Evolutionary conservation across 164 flowering plant genomes (phyloP).

Genomic region (Cinnamomum micranthum): DNA sequence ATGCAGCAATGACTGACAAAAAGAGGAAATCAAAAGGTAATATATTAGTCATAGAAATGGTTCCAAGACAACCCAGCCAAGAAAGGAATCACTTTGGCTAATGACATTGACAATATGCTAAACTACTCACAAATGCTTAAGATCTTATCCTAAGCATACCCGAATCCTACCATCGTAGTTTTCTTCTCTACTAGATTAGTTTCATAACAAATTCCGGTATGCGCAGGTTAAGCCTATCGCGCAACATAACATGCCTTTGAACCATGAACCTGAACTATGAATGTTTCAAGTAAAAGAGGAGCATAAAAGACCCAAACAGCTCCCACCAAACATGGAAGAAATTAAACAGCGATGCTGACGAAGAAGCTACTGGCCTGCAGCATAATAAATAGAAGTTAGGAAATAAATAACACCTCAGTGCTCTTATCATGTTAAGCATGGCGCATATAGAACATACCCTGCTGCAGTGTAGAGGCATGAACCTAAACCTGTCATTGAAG

Average conservation of each 20-base stretch:
- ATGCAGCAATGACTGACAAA: too few species aligned
- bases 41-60: not conserved
- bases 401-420: not conserved
- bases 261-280: constrained; percentile 6
- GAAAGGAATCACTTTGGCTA: not conserved
- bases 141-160: constrained; percentile 12
- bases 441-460: constrained; percentile 32
- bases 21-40: too few species aligned
- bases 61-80: not conserved
- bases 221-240: constrained; percentile 7
- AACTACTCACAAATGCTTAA: not conserved
- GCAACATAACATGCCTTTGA: constrained; percentile 7
- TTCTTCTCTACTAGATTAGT: not conserved
- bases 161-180: not conserved
- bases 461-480: constrained; percentile 49
- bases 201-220: not conserved
- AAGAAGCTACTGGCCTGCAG: constrained; percentile 33
- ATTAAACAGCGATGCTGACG: constrained; percentile 19
- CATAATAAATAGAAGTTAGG: not conserved
- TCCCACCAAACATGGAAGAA: constrained; percentile 22
- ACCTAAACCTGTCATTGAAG: constrained; percentile 49
- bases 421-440: not conserved
- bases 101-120: not conserved
- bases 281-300: constrained; percentile 33
- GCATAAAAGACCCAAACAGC: constrained; percentile 17